These are phyloP conservation scores for Fusarium haematococcum DNA, from an alignment of 2,329 filamentous ascomycete species.

Conservation along the genomic window DNA sequence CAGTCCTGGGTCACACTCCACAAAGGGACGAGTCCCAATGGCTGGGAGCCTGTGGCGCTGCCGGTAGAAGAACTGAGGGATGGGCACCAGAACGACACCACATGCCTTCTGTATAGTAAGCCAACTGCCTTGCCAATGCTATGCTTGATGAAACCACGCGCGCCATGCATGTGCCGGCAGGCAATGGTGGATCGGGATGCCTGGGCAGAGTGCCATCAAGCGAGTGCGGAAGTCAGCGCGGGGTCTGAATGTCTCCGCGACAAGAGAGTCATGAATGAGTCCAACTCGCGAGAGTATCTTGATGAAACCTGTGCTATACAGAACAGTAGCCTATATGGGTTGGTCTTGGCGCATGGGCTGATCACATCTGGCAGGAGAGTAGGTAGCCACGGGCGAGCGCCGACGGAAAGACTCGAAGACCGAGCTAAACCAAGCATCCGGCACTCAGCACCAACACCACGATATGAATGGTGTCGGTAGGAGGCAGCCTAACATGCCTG, in stretches of 20 bases:
- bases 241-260: conserved; percentile 20
- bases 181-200: conserved; percentile 34
- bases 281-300: conserved; percentile 3
- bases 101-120: conserved; percentile 15
- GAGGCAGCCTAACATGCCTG: conserved; percentile 3
- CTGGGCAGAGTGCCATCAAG: conserved; percentile 30
- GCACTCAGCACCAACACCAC: conserved; percentile 4
- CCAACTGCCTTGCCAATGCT: conserved; percentile 28
- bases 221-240: conserved; percentile 28
- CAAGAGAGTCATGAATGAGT: conserved; percentile 15
- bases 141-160: conserved; percentile 28
- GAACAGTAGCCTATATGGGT: conserved; percentile 14
- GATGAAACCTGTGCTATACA: conserved; percentile 17
- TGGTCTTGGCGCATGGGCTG: conserved; percentile 16
- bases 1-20: neutral
- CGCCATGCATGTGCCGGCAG: conserved; percentile 43
- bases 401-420: neutral
- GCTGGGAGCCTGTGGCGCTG: conserved; percentile 17
- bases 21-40: conserved; percentile 2
- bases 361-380: conserved; percentile 7
- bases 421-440: conserved; percentile 11
- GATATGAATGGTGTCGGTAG: neutral
- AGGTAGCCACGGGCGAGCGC: conserved; percentile 14
- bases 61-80: conserved; percentile 27
- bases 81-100: conserved; percentile 33